Base-by-base conservation (phyloP, 2,329 filamentous ascomycete genomes). In the Metarhizium rileyi region DNA sequence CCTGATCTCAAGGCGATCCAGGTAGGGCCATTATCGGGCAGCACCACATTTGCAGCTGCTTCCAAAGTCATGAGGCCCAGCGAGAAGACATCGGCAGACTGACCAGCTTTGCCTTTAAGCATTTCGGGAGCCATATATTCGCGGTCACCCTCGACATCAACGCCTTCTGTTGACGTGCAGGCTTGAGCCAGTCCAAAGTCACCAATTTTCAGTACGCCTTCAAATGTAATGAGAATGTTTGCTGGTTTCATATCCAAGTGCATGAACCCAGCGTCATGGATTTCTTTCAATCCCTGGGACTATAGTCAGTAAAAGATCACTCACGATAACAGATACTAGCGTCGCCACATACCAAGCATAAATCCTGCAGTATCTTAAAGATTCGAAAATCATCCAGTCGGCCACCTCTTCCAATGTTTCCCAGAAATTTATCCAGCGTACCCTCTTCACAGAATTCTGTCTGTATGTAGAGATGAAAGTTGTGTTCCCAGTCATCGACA, bases 391-490 rank as follows among this genome's bases (percentile, higher is more conserved):
- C 93, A 67, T 98, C 93, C 56, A 98, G 71, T 58, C 91, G 81
- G 44, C 89, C 90, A 63, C 87, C 89, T 53, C 84, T 77, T 23
- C 93, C 93, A 52, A 89, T 81, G 51, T 86, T 80, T n/a, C 81
- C 78, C 27, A 98, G 75, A 63, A 97, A 98, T 16, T 82, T 77
- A 63, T 94, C 86, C 41, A 98, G 72, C 53, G 88, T 95, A 16
- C 93, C 93, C 63, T 95, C 89, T 64, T 96, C 90, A 61, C 93
- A 98, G 63, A 84, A 97, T 63, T 98, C 93, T 0, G 91, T 97
- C 70, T 97, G 91, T 53, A 98, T 97, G 70, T 96, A 98, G 9
- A 98, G 78, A 62, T 91, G 83, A 50, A 80, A 79, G 57, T 87
- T 81, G 52, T 86, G 77, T 67, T 96, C 91, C 93, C 93, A 98